Conservation (phyloP, 2,329 filamentous ascomycete genomes). For the Nigrograna mackinnonii region DNA sequence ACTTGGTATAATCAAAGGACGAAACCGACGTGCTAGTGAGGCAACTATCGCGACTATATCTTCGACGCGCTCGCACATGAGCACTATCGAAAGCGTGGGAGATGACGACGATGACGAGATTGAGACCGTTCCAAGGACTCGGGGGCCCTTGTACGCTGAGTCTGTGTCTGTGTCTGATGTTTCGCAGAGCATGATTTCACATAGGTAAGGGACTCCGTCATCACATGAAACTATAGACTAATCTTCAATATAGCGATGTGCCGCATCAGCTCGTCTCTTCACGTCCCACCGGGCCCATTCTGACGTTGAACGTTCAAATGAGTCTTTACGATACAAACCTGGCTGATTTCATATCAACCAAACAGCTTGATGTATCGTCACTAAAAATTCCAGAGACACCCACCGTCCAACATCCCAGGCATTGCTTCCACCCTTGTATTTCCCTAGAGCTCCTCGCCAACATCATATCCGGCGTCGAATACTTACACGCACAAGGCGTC, state of each 20-base stretch:
- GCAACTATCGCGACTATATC: slow-evolving; percentile 43
- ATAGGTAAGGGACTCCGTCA: slow-evolving; percentile 29
- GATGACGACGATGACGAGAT: slow-evolving; percentile 51
- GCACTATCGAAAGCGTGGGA: slow-evolving; percentile 35
- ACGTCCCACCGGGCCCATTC: slow-evolving; percentile 24
- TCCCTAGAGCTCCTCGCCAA: slow-evolving; percentile 61
- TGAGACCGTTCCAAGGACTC: slow-evolving; percentile 50
- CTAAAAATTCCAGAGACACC: not conserved
- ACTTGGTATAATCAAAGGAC: slow-evolving; percentile 17
- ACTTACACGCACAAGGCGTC: slow-evolving; percentile 64
- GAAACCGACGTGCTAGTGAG: slow-evolving; percentile 21
- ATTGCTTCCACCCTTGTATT: slow-evolving; percentile 66
- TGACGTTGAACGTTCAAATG: slow-evolving; percentile 71
- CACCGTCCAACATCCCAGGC: slow-evolving; percentile 24
- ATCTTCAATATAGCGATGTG: slow-evolving; percentile 22
- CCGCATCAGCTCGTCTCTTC: slow-evolving; percentile 23
- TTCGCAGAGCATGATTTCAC: slow-evolving; percentile 37
- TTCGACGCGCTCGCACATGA: slow-evolving; percentile 47
- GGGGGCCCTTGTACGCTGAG: no score
- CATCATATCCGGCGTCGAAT: slow-evolving; percentile 66
- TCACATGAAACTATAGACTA: not conserved
- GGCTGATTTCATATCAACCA: slow-evolving; percentile 56
- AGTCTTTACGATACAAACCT: slow-evolving; percentile 66
- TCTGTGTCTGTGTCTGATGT: no score
- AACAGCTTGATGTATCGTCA: slow-evolving; percentile 8